Conservation (phyloP, 495 filamentous ascomycete species). For the Daldinia decipiens region DNA sequence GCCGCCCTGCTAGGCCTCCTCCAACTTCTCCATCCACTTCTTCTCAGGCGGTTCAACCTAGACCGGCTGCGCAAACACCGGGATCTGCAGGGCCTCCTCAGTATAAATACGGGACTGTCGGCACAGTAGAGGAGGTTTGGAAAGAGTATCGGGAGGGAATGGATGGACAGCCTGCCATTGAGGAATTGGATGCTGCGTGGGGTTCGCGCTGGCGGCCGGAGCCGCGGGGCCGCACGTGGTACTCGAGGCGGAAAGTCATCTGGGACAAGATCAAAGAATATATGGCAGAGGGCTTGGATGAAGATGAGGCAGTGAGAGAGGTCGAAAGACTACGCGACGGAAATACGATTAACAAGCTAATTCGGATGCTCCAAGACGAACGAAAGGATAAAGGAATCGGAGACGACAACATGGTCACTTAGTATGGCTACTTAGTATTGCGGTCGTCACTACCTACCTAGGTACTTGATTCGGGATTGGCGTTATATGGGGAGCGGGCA, state of each 20-base stretch:
- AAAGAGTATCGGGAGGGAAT: constrained; percentile 50
- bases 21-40: constrained; percentile 38
- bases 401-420: constrained; percentile 35
- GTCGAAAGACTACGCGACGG: constrained; percentile 49
- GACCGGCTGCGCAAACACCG: constrained; percentile 35
- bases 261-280: constrained; percentile 52
- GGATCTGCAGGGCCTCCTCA: constrained; percentile 44
- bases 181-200: constrained; percentile 48
- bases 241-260: constrained; percentile 50
- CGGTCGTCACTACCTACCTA: background rate
- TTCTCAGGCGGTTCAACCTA: constrained; percentile 32
- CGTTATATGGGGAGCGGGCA: constrained; percentile 42
- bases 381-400: constrained; percentile 47
- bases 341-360: constrained; percentile 50
- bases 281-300: constrained; percentile 47
- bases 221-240: constrained; percentile 51
- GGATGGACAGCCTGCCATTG: constrained; percentile 49
- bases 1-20: constrained; percentile 43
- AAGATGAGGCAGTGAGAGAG: constrained; percentile 47
- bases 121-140: constrained; percentile 51
- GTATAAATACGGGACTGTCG: constrained; percentile 48
- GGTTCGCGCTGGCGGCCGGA: constrained; percentile 50
- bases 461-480: constrained; percentile 35
- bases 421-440: constrained; percentile 15
- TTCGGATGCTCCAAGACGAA: constrained; percentile 50